A percentile compares a stretch with the other conserved stretches of the same genome.
Conservation (phyloP, 1,284 basidiomycete species). For the Athelia psychrophila region DNA sequence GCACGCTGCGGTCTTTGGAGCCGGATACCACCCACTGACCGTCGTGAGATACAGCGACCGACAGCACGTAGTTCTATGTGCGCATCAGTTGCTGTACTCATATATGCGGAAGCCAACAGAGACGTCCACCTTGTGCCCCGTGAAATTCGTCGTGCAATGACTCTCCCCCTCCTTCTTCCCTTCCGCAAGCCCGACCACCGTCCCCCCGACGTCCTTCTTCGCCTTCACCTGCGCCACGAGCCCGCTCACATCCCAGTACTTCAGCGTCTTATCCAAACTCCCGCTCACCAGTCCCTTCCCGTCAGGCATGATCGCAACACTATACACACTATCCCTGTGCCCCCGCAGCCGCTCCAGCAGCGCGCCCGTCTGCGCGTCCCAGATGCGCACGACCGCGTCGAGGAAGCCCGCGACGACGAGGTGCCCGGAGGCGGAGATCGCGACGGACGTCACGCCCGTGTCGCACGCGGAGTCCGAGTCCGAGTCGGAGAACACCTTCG, state of each 20-base stretch:
- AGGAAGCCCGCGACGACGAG: constrained; percentile 80
- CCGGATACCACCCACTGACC: no score
- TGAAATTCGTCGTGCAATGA: constrained; percentile 74
- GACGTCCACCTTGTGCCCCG: no score
- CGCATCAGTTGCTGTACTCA: no score
- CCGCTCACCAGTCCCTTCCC: no score
- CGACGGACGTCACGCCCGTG: constrained; percentile 78
- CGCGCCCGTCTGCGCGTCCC: no score
- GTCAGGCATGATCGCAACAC: constrained; percentile 87
- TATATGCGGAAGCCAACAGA: no score
- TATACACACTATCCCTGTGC: constrained; percentile 83
- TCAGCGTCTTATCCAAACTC: no score
- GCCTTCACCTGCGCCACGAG: no score
- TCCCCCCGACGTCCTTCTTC: constrained; percentile 48
- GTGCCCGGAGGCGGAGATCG: constrained; percentile 84
- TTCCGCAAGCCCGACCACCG: constrained; percentile 17
- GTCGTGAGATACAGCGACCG: no score
- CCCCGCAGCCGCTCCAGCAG: no score
- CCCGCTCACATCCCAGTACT: no score
- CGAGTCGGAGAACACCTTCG: constrained; percentile 56
- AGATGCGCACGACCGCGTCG: constrained; percentile 84
- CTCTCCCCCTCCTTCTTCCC: constrained; percentile 32
- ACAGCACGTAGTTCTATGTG: constrained; percentile 85
- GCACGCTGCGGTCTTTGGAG: no score
- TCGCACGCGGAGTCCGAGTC: constrained; percentile 57